Base-by-base conservation (phyloP, 2,329 filamentous ascomycete species). In the Pseudogymnoascus destructans region DNA sequence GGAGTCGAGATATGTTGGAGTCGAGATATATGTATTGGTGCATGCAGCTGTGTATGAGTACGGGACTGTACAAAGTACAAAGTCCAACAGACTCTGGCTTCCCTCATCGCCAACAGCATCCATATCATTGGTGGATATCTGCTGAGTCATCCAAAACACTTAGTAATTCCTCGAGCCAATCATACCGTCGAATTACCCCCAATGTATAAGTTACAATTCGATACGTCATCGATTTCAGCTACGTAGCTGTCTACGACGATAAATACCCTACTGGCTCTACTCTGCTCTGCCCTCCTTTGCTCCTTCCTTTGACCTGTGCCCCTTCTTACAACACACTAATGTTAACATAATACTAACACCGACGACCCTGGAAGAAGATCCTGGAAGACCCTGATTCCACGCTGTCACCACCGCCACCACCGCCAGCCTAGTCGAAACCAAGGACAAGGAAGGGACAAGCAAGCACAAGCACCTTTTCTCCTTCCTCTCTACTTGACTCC, bases 171-270 rank as follows among this genome's bases (percentile, higher is more conserved):
- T n/a, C n/a, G n/a, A n/a, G n/a, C n/a, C n/a, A n/a, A n/a, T n/a
- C n/a, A n/a, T n/a, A n/a, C n/a, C n/a, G n/a, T n/a, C n/a, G n/a
- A n/a, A n/a, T n/a, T n/a, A n/a, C n/a, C 21, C 42, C 23, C 42
- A 49, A 27, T 27, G 42, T 49, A 49, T 15, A 27, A 49, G 23
- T 4, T 49, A 49, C 21, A 5, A 15, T 10, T 2, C 13, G 23
- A n/a, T 49, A 49, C 42, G 42, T 49, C 42, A 49, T 49, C 42
- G 42, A 49, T 15, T 49, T 49, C 42, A 49, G 23, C 42, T n/a
- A 13, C 13, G 23, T 27, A 27, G 42, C 42, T 49, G 21, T 49
- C 40, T n/a, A n/a, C n/a, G n/a, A n/a, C n/a, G n/a, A 23, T 23
- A 23, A 46, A n/a, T 49, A 49, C 23, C 5, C 13, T 27, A 49